phyloP scores from a whole-genome alignment of 176 grass and related monocot genomes.

The Cymbopogon citratus region DNA sequence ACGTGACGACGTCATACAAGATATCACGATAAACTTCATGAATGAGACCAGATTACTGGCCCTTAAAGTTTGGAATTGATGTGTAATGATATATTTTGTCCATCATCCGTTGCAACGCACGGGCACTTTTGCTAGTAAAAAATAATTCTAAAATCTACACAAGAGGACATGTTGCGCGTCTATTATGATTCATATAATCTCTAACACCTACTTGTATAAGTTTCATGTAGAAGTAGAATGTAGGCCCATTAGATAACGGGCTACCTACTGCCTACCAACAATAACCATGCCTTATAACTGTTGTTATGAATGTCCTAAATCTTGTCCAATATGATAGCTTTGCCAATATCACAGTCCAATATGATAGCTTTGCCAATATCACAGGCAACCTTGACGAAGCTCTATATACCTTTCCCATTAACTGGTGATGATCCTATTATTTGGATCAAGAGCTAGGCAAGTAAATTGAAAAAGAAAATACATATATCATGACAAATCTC shows the following conservation, averaged over 20 bases:
- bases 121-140: no score
- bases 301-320: neutral
- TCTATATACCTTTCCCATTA: neutral
- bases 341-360: no score
- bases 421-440: neutral
- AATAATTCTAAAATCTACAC: neutral
- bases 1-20: no score
- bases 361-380: neutral
- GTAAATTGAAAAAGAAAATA: neutral
- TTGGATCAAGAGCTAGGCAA: neutral
- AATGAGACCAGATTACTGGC: no score
- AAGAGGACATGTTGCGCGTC: neutral
- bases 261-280: neutral
- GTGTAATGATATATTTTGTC: no score
- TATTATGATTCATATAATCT: neutral
- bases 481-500: neutral
- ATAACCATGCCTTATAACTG: neutral
- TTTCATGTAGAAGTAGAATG: neutral
- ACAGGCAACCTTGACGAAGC: neutral
- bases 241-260: neutral
- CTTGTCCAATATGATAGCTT: no score
- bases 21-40: no score
- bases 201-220: neutral
- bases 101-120: no score
- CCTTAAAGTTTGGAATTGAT: no score